phyloP scores from a whole-genome alignment of 208 protist genomes.

The Acanthamoeba healyi region DNA sequence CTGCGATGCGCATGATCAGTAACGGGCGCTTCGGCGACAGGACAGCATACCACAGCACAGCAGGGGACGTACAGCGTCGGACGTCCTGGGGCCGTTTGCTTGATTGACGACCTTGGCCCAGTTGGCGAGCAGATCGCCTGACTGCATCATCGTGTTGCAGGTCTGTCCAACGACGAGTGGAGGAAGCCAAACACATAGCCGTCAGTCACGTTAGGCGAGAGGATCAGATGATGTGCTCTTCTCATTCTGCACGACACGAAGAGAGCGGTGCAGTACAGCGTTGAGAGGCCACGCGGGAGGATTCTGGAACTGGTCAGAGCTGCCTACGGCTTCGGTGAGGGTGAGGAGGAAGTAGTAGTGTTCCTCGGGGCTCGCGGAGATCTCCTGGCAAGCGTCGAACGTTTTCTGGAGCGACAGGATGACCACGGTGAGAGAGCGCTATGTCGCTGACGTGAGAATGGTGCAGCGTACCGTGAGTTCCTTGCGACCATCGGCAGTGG shows the following conservation, averaged over 20 bases:
- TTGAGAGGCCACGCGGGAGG: constrained; percentile 56
- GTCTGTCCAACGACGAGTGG: neutral
- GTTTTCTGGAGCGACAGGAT: constrained; percentile 32
- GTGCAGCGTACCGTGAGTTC: neutral
- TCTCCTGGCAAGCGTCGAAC: constrained; percentile 48
- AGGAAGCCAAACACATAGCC: no score
- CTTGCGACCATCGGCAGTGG: neutral
- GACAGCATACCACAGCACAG: neutral
- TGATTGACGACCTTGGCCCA: constrained; percentile 56
- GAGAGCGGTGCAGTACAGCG: neutral
- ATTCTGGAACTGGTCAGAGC: constrained; percentile 72
- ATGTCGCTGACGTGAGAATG: no score
- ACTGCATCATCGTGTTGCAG: constrained; percentile 62
- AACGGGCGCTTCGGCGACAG: neutral
- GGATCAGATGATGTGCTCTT: no score
- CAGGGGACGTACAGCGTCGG: neutral
- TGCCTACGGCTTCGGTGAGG: constrained; percentile 49
- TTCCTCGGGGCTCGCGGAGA: constrained; percentile 1
- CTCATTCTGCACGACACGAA: neutral
- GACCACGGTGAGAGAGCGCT: no score
- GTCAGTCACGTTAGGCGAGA: no score
- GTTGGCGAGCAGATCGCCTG: constrained; percentile 27
- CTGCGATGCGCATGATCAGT: neutral
- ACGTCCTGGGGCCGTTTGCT: neutral
- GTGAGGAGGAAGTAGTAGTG: constrained; percentile 63